These are phyloP conservation scores for Cryptosporidium sp. DNA, from an alignment of 169 alveolate genomes.

Conservation along the genomic window DNA sequence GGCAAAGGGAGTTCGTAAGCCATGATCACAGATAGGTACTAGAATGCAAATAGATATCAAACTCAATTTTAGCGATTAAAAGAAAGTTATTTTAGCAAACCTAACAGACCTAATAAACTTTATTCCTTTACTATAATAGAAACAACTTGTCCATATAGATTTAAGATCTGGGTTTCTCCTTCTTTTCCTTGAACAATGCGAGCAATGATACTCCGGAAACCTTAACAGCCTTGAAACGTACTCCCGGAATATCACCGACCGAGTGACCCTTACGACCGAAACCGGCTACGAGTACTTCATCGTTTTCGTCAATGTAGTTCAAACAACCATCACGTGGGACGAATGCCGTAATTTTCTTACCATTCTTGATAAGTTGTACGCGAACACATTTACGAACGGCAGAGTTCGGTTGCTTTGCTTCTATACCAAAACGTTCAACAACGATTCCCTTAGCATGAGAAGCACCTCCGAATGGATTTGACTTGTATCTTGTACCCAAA, in stretches of 20 bases:
- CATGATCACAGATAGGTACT: background rate
- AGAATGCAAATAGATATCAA: background rate
- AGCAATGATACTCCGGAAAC: constrained; percentile 96
- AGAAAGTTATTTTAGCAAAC: background rate
- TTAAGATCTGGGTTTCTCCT: constrained; percentile 96
- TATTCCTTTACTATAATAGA: constrained; percentile 29
- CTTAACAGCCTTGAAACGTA: constrained; percentile 99
- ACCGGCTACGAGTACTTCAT: constrained; percentile 99
- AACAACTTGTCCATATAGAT: background rate
- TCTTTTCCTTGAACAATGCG: constrained; percentile 97
- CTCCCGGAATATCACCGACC: constrained; percentile 99
- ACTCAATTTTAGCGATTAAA: background rate
- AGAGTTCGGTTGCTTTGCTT: constrained; percentile 99
- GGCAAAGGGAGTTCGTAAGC: background rate
- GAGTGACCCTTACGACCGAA: constrained; percentile 99
- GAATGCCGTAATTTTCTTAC: constrained; percentile 98
- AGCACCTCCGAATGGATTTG: constrained; percentile 98
- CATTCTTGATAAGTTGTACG: constrained; percentile 98
- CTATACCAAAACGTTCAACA: constrained; percentile 98
- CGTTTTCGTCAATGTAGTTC: constrained; percentile 99
- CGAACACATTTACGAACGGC: constrained; percentile 99
- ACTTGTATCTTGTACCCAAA: constrained; percentile 95
- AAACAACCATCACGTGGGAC: constrained; percentile 99
- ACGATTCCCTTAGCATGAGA: constrained; percentile 99
- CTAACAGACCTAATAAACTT: constrained; percentile 14